Evolutionary conservation across 1,139 yeast genomes (phyloP), one percentile per base, ranked within the genome.

Genomic region (Geotrichum bryndzae): DNA sequence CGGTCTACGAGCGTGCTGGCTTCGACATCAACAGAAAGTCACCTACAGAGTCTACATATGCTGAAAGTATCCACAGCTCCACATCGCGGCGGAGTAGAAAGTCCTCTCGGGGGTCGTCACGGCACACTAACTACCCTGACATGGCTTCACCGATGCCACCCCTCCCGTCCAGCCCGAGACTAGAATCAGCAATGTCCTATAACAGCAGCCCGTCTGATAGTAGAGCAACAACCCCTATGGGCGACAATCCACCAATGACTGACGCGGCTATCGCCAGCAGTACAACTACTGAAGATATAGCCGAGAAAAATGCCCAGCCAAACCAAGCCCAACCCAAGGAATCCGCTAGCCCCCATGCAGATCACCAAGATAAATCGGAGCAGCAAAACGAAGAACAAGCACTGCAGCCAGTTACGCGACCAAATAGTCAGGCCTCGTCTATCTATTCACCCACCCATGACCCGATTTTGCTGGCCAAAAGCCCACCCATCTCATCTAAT

Each of bases 1-100:
- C 74, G 33, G 79, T 76, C n/a, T 76, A 74, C 62, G 79, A 76
- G 63, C 72, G 79, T 27, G 79, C 79, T 10, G 79, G 79, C 15
- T 76, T 76, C 60, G 77, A 74, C 50, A 75, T 76, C 59, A 72
- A 73, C 64, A 60, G 56, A 38, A 27, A 45, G 11, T 50, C 33
- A 22, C 33, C 33, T 2, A 54, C 57, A n/a, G 51, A 54, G 29
- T 41, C 57, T 15, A 25, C 45, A 8, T 53, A 53, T 33, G 25
- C 56, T 10, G 56, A 53, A 35, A 53, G 56, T 15, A 53, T 53
- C 31, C 45, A 23, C 29, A 53, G 56, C 45, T 53, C 56, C 29
- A 2, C 41, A n/a, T 41, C 48, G 48, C 48, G 22, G 22, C 18
- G 48, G 22, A 41, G 48, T n/a, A 41, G 48, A n/a, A 41, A 41